A percentile compares a stretch with the other conserved stretches of the same genome.
These are phyloP conservation scores for Hypomyces rosellus DNA, from an alignment of 2,329 filamentous ascomycete genomes.

Conservation along the genomic window DNA sequence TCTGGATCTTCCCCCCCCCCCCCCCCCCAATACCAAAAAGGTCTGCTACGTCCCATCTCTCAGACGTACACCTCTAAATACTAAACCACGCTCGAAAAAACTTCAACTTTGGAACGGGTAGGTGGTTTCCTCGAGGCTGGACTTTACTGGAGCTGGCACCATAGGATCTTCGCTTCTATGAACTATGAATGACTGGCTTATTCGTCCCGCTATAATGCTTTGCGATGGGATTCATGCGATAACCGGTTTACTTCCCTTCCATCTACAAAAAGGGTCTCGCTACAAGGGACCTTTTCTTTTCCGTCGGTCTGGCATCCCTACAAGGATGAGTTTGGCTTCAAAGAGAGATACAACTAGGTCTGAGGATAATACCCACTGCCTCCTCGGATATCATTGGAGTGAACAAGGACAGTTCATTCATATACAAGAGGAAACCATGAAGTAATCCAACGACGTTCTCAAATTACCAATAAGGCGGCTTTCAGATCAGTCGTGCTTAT, in stretches of 20 bases:
- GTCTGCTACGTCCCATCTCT: conserved; percentile 6
- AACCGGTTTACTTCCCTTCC: conserved; percentile 2
- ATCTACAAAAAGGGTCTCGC: not conserved
- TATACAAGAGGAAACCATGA: conserved; percentile 21
- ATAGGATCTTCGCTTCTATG: conserved; percentile 22
- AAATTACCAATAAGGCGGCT: no score
- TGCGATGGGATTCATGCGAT: conserved; percentile 17
- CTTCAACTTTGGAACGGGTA: conserved; percentile 3
- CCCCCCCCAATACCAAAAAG: no score
- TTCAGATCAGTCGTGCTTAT: no score
- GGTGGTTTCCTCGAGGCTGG: conserved; percentile 41
- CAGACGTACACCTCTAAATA: not conserved
- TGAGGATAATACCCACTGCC: conserved; percentile 21
- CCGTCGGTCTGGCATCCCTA: conserved; percentile 6
- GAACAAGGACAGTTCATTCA: conserved; percentile 18
- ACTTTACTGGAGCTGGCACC: conserved; percentile 61
- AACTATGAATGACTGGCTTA: conserved; percentile 18
- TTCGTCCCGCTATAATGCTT: conserved; percentile 20
- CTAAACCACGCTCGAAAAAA: no score
- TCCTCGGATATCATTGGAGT: conserved; percentile 20
- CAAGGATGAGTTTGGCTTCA: conserved; percentile 19
- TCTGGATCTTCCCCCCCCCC: no score
- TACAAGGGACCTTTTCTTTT: no score
- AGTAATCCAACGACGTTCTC: conserved; percentile 14
- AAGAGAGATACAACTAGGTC: conserved; percentile 16